phyloP scores from a whole-genome alignment of 306 rosid genomes.

The Lithocarpus polystachyus region DNA sequence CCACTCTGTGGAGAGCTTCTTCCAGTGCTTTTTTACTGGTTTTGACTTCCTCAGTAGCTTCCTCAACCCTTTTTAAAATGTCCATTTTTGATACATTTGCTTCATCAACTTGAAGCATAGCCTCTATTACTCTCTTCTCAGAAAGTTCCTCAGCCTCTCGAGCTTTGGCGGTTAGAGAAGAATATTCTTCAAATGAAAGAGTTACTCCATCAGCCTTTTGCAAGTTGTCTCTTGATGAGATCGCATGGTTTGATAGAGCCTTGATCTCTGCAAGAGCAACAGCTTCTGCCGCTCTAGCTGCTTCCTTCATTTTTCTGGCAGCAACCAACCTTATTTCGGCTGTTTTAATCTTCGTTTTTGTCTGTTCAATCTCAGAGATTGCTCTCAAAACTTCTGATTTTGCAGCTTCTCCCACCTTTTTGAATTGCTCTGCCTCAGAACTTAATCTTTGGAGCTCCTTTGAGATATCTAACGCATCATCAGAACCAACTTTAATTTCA shows the following conservation, averaged over 20 bases:
- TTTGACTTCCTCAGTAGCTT: slow-evolving; percentile 75
- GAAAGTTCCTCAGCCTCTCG: slow-evolving; percentile 63
- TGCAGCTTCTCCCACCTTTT: slow-evolving; percentile 67
- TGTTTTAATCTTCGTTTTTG: slow-evolving; percentile 64
- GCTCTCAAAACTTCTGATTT: slow-evolving; percentile 56
- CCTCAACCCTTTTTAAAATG: slow-evolving; percentile 65
- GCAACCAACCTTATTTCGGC: slow-evolving; percentile 82
- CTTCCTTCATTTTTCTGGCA: slow-evolving; percentile 89
- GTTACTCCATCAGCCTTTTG: slow-evolving; percentile 50
- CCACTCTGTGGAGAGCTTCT: slow-evolving; percentile 82
- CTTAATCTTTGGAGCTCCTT: slow-evolving; percentile 65
- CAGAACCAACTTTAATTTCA: slow-evolving; percentile 40
- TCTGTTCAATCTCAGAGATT: slow-evolving; percentile 76
- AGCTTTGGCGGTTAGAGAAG: slow-evolving; percentile 53
- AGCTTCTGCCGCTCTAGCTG: slow-evolving; percentile 88
- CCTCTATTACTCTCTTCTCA: slow-evolving; percentile 56
- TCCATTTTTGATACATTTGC: slow-evolving; percentile 62
- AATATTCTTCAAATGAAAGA: slow-evolving; percentile 71
- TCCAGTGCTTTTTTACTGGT: slow-evolving; percentile 69
- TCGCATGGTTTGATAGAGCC: slow-evolving; percentile 45
- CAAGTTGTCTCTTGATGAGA: slow-evolving; percentile 33
- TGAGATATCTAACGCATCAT: slow-evolving; percentile 49
- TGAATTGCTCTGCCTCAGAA: slow-evolving; percentile 72
- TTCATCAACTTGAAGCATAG: slow-evolving; percentile 70
- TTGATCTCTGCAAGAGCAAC: slow-evolving; percentile 71